Conservation (phyloP, 208 protist genomes). For the Acanthamoeba divionensis region DNA sequence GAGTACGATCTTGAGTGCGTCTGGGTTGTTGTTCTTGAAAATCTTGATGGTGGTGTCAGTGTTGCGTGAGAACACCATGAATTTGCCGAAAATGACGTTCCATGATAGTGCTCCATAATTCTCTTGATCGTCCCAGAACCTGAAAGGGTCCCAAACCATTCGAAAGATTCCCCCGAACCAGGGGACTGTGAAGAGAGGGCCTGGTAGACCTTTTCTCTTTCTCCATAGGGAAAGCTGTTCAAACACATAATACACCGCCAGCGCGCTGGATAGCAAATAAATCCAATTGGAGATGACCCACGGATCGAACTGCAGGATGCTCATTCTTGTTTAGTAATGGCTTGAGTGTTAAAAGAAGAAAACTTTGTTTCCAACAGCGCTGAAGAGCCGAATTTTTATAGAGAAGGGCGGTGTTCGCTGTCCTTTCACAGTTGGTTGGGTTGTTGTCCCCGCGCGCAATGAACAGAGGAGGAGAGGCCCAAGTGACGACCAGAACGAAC, state of each 20-base stretch:
- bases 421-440: too few species aligned
- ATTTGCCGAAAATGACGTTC: constrained; percentile 67
- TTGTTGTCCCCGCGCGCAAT: too few species aligned
- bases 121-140: constrained; percentile 71
- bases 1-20: constrained; percentile 49
- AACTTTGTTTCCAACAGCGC: too few species aligned
- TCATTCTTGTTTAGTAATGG: neutral
- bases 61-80: constrained; percentile 53
- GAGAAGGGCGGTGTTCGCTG: too few species aligned
- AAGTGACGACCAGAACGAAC: too few species aligned
- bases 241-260: neutral
- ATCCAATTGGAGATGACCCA: constrained; percentile 11
- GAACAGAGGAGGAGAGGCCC: too few species aligned
- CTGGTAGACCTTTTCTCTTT: constrained; percentile 66
- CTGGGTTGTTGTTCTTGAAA: constrained; percentile 48
- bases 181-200: constrained; percentile 66
- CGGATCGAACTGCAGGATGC: neutral
- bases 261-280: neutral
- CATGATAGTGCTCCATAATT: constrained; percentile 72
- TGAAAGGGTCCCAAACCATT: constrained; percentile 70
- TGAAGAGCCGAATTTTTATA: too few species aligned
- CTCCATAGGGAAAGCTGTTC: constrained; percentile 41
- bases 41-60: constrained; percentile 52
- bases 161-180: constrained; percentile 73
- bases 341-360: too few species aligned